A percentile compares a stretch with the other conserved stretches of the same genome.
phyloP scores from a whole-genome alignment of 2,329 filamentous ascomycete species.

The Leptographium procerum region DNA sequence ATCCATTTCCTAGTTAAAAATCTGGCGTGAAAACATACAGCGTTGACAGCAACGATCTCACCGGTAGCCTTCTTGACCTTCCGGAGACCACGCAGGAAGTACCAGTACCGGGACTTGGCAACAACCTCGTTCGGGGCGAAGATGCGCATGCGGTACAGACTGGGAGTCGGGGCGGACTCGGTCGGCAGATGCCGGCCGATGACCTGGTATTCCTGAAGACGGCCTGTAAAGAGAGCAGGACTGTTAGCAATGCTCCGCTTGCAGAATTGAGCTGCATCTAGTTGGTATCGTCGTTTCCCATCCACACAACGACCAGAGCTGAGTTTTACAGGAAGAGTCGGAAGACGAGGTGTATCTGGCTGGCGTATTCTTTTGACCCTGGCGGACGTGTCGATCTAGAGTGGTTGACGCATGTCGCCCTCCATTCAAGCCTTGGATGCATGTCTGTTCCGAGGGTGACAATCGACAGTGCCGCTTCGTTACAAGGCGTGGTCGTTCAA shows the following conservation, averaged over 20 bases:
- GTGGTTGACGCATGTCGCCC: background rate
- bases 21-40: slow-evolving; percentile 51
- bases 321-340: background rate
- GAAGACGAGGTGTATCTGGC: background rate
- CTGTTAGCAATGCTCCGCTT: slow-evolving; percentile 12
- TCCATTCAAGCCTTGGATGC: background rate
- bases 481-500: background rate
- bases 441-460: background rate
- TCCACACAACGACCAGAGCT: background rate
- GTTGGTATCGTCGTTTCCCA: background rate
- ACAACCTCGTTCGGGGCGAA: slow-evolving; percentile 97
- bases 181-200: slow-evolving; percentile 98
- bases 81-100: slow-evolving; percentile 97
- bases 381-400: background rate
- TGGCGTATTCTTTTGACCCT: background rate
- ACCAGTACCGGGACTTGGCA: slow-evolving; percentile 99
- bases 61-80: slow-evolving; percentile 99
- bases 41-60: slow-evolving; percentile 96
- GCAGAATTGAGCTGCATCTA: background rate
- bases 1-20: background rate
- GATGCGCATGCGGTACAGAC: slow-evolving; percentile 99
- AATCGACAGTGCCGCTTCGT: background rate
- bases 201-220: slow-evolving; percentile 99
- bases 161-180: slow-evolving; percentile 92
- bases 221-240: slow-evolving; percentile 48